A percentile compares a stretch with the other conserved stretches of the same genome.
Conservation (phyloP, 768 basidiomycete species). For the Phaeotremella skinneri region DNA sequence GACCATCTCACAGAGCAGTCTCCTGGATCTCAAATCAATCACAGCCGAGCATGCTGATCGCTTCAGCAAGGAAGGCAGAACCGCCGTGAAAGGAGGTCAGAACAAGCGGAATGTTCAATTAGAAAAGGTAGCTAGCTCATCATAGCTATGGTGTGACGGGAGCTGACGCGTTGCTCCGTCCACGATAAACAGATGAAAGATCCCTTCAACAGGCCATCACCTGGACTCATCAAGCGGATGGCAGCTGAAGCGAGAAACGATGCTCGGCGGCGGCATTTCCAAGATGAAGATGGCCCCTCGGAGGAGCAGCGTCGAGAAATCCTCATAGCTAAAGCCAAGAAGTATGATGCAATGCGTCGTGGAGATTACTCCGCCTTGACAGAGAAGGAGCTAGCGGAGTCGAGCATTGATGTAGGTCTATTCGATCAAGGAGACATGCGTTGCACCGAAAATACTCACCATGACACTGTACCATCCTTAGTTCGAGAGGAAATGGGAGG, state of each 20-base stretch:
- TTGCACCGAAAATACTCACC: too few species aligned
- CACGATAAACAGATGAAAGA: constrained; percentile 29
- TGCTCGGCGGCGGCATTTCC: constrained; percentile 34
- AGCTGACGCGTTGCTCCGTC: background rate
- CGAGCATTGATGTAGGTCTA: constrained; percentile 44
- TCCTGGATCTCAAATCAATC: constrained; percentile 47
- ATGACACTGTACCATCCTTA: constrained; percentile 8
- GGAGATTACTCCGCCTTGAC: constrained; percentile 44
- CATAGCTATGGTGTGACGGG: background rate
- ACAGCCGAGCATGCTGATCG: constrained; percentile 46
- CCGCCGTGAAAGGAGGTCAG: constrained; percentile 37
- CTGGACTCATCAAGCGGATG: constrained; percentile 45
- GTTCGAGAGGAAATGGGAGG: constrained; percentile 47
- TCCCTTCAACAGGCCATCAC: constrained; percentile 47
- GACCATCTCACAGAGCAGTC: constrained; percentile 37
- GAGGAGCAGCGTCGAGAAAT: constrained; percentile 43
- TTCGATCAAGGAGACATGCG: too few species aligned
- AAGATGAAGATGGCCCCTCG: constrained; percentile 30
- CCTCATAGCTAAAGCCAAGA: constrained; percentile 44
- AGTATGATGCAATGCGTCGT: constrained; percentile 42
- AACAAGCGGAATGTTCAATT: constrained; percentile 6
- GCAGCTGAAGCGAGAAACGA: constrained; percentile 46
- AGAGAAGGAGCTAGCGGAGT: constrained; percentile 45
- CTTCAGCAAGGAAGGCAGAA: constrained; percentile 46
- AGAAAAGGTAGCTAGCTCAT: constrained; percentile 21